Evolutionary conservation across 176 grass and related monocot species (phyloP).

Genomic region (Thinopyrum elongatum): DNA sequence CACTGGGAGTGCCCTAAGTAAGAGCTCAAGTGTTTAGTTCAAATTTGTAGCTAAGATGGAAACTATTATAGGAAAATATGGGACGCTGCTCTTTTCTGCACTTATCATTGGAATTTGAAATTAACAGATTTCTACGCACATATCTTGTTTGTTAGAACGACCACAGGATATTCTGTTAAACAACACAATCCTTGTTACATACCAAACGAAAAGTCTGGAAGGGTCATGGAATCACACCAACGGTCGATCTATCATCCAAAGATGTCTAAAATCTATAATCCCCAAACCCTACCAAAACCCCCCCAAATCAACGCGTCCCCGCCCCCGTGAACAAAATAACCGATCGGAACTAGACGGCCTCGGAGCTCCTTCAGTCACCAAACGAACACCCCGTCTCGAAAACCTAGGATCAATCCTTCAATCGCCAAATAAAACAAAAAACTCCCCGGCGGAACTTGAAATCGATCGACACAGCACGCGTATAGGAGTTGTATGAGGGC

Average conservation of each 20-base stretch:
- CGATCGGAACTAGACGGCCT: background rate
- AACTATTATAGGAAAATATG: background rate
- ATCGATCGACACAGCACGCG: background rate
- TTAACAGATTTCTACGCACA: background rate
- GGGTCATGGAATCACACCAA: background rate
- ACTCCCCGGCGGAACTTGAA: background rate
- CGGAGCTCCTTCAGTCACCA: background rate
- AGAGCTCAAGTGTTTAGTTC: no score
- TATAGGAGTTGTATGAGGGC: background rate
- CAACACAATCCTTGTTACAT: background rate
- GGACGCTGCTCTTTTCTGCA: background rate
- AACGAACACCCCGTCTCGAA: background rate
- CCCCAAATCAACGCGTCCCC: background rate
- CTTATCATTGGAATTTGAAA: background rate
- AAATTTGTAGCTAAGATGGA: background rate
- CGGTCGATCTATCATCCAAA: background rate
- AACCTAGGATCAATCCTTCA: background rate
- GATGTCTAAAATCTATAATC: background rate
- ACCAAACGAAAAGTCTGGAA: background rate
- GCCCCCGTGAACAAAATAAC: background rate
- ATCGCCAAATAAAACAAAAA: background rate
- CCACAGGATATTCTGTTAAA: background rate
- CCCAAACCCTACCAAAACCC: conserved; percentile 22
- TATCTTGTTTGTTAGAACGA: no score
- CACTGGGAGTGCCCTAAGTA: no score